These are phyloP conservation scores for Puccinia novopanici DNA, from an alignment of 1,284 basidiomycete genomes.

Conservation along the genomic window DNA sequence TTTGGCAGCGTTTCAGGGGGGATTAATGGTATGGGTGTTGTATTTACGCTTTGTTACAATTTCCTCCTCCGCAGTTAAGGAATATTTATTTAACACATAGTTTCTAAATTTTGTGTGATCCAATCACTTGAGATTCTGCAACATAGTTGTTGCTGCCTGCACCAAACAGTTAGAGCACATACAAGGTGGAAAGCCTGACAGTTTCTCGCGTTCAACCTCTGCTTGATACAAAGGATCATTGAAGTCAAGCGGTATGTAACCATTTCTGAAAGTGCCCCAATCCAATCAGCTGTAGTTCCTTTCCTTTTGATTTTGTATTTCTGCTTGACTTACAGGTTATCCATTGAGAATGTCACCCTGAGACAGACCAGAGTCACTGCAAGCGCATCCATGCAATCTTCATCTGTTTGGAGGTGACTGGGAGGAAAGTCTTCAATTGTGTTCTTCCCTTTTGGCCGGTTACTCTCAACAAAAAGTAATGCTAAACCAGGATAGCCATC, in stretches of 20 bases:
- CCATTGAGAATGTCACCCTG: background rate
- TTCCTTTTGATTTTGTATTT: background rate
- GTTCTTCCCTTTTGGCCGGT: background rate
- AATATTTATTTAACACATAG: background rate
- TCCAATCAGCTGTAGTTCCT: no score
- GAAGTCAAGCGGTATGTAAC: background rate
- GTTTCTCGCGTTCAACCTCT: background rate
- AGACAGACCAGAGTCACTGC: constrained; percentile 2
- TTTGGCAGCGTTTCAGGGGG: no score
- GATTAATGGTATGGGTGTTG: background rate
- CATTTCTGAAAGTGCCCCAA: background rate
- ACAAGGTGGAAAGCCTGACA: background rate
- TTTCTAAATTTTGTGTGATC: background rate
- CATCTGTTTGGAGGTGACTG: background rate
- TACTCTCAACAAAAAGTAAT: background rate
- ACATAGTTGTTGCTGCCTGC: background rate
- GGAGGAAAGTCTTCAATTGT: background rate
- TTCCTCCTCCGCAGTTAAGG: background rate
- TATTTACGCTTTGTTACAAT: background rate
- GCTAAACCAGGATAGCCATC: background rate
- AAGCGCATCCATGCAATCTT: background rate
- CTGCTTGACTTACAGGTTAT: background rate
- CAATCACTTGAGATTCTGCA: background rate
- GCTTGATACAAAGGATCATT: background rate
- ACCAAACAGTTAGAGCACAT: no score